Evolutionary conservation across 2,329 filamentous ascomycete genomes (phyloP), one percentile per base, ranked within the genome.

Genomic region (Aureobasidium sp.): DNA sequence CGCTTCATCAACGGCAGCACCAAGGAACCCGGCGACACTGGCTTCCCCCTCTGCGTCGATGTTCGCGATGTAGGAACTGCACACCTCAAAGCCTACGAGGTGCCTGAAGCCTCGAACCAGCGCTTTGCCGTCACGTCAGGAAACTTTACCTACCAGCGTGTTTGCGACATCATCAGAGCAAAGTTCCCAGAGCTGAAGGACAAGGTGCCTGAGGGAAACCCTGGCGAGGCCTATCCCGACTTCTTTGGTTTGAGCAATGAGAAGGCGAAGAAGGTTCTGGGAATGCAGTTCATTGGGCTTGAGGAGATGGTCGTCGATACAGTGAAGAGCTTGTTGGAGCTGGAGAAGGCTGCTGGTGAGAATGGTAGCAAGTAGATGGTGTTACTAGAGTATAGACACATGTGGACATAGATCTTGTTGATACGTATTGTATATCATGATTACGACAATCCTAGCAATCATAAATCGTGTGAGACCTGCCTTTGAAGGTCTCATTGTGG

Each of bases 221-320:
- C 37, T 14, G 74, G 73, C 41, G 73, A 72, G 10, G 73, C 74
- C 48, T 73, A 73, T 59, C 73, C 73, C 1, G 70, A 72, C 5
- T 73, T 71, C 8, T 68, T 29, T 77, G 78, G 67, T 79, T 78
- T 6, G 34, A 60, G 57, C 45, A 60, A 51, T 34, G 45, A 49
- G 53, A 41, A 41, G 16, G 37, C 37, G 14, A 41, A 41, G 37
- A 41, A 41, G 16, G 65, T 87, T 0, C 67, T 90, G 50, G 84
- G 84, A 0, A 65, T 89, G 21, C 76, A 84, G 67, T 89, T 85
- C 67, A 82, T 70, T 62, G 71, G 72, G 0, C 73, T 90, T 44
- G 81, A 87, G 68, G 74, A 83, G 70, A 81, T 78, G 57, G 79
- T 89, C 58, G 72, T 77, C 21, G 86, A 88, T 72, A 81, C 83